phyloP scores from a whole-genome alignment of 1,284 basidiomycete genomes.

The Irpex lacteus region DNA sequence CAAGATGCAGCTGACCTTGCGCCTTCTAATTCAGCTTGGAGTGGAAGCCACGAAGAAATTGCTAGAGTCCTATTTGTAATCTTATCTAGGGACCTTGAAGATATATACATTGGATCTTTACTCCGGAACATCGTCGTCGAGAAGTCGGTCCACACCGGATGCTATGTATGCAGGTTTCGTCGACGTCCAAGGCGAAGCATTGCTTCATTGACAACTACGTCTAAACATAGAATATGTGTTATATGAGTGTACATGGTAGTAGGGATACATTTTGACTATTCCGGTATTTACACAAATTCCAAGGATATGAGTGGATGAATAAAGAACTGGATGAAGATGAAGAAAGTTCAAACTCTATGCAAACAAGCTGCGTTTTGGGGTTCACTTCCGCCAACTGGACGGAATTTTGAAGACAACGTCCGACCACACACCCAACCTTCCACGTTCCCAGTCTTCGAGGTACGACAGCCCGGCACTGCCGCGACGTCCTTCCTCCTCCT shows the following conservation, averaged over 20 bases:
- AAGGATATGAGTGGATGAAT: not conserved
- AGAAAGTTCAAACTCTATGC: not conserved
- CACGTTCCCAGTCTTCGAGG: constrained; percentile 80
- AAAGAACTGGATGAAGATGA: not conserved
- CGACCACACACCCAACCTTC: constrained; percentile 75
- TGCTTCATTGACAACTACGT: not conserved
- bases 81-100: not conserved
- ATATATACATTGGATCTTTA: not conserved
- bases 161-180: not conserved
- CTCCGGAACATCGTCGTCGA: too few relatives aligned
- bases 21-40: constrained; percentile 21
- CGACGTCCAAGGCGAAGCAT: not conserved
- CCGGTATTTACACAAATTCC: not conserved
- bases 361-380: not conserved
- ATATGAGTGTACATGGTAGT: not conserved
- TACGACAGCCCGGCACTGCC: constrained; percentile 64
- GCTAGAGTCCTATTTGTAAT: constrained; percentile 25
- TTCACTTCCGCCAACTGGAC: constrained; percentile 67
- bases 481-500: constrained; percentile 61
- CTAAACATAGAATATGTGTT: not conserved
- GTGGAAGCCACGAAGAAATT: constrained; percentile 30
- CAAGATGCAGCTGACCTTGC: not conserved
- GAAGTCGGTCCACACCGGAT: too few relatives aligned
- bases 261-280: not conserved
- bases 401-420: constrained; percentile 74